Base-by-base conservation (phyloP, 2,329 filamentous ascomycete species). In the Graphiopsis chlorocephala region DNA sequence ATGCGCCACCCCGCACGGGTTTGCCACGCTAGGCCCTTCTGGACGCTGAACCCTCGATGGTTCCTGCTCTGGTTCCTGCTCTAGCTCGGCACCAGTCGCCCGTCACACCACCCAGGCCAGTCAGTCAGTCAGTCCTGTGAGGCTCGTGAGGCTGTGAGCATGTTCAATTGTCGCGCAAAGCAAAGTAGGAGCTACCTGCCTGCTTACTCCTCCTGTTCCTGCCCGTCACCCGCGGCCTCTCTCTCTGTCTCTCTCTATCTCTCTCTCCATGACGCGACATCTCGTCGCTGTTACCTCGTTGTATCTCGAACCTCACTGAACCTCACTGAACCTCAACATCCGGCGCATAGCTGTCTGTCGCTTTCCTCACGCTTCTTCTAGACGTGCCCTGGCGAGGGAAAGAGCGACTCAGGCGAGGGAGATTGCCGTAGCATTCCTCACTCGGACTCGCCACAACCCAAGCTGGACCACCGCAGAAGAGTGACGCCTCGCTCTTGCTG, bases 351-450 rank as follows among this genome's bases (percentile, higher is more conserved):
- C 23, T n/a, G 38, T 12, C 2, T n/a, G 38, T 12, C 2, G 7
- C 38, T 45, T 45, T n/a, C 48, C 25, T 50, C 26, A 53, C 58
- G 7, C 12, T 48, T 42, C 42, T 50, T 61, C 10, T 2, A 25
- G 28, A 4, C 26, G 33, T 29, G 53, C 26, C 11, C 29, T 15
- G 26, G 31, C 6, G n/a, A n/a, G 38, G 35, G 60, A 62, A 62
- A 38, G 25, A n/a, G 60, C 48, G 25, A 45, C 33, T 29, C 11
- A 26, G n/a, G 28, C 28, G 58, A 20, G 47, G 60, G 47, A 62
- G 48, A 52, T 55, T 53, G 31, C 45, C 29, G 29, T 33, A 3
- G 48, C 60, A 62, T 62, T 55, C 60, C 60, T 45, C 33, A 28
- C 28, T 20, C 23, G 3, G 6, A 45, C 28, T 52, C 58, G 45